Percentiles rank a stretch among this genome's conserved stretches.
phyloP scores from a whole-genome alignment of 106 monocot species.

The Apostasia shenzhenica region DNA sequence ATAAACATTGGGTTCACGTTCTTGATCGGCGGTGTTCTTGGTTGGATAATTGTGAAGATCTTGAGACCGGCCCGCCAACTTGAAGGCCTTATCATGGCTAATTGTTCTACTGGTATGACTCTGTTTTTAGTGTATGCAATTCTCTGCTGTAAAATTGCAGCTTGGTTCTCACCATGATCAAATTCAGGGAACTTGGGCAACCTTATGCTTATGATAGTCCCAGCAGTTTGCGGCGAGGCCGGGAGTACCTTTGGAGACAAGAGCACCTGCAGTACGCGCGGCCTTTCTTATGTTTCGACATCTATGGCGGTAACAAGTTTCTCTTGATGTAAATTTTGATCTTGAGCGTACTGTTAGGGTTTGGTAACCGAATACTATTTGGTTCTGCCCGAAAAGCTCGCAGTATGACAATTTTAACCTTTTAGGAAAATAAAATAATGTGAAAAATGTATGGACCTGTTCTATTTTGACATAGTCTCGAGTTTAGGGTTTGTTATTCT shows the following conservation, averaged over 20 bases:
- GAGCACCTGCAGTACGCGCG: slow-evolving; percentile 22
- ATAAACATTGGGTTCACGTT: slow-evolving; percentile 59
- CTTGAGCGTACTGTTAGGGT: no score
- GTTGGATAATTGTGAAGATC: slow-evolving; percentile 69
- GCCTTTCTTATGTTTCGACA: slow-evolving; percentile 59
- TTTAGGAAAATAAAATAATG: no score
- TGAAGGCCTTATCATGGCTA: slow-evolving; percentile 54
- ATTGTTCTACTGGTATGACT: slow-evolving; percentile 56
- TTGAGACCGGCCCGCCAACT: slow-evolving; percentile 43
- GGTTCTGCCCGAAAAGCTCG: no score
- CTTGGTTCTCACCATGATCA: not conserved
- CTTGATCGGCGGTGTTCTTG: slow-evolving; percentile 47
- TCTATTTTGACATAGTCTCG: no score
- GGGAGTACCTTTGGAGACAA: slow-evolving; percentile 54
- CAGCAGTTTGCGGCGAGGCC: slow-evolving; percentile 42
- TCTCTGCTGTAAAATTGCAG: not conserved
- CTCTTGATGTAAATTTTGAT: not conserved
- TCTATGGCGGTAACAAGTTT: slow-evolving; percentile 60
- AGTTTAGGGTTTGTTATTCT: no score
- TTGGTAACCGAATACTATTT: no score
- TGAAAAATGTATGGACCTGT: no score
- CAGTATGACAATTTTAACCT: no score
- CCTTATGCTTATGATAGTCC: slow-evolving; percentile 48
- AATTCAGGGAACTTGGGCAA: slow-evolving; percentile 65
- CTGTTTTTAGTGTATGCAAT: not conserved